Base-by-base conservation (phyloP, 2,329 filamentous ascomycete genomes). In the Aaosphaeria pasadenensis region DNA sequence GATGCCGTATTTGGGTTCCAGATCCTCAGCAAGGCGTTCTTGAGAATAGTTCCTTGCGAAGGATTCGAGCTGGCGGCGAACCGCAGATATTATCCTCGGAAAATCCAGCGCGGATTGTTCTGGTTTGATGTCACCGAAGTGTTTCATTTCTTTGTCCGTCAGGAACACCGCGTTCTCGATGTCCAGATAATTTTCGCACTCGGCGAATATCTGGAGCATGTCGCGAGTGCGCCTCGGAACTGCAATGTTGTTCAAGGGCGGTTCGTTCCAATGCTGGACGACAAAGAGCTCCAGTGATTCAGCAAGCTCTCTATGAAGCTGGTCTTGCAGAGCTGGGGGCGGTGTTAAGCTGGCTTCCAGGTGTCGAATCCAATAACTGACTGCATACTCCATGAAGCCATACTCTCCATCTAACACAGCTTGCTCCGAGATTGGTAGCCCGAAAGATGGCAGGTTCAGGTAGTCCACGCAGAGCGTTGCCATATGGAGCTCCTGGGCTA, bases 1-100 rank as follows among this genome's bases (percentile, higher is more conserved):
- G 17, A 54, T 52, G 4, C 51, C 31, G 5, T 75, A 74, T 47
- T 77, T 76, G 39, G 65, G 69, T 9, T 57, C 42, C 4, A 43
- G 13, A 36, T 61, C 58, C 5, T 38, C 24, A 11, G 39, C 48
- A 3, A 29, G 55, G 42, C 47, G 53, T 11, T 7, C 65, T 0
- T 49, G 43, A 0, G 63, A 49, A 1, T 57, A 50, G 41, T 71
- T 67, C 11, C 17, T 52, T 55, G 1, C 68, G 59, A 35, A 68
- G 71, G 0, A 59, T 46, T 3, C 55, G 44, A 1, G 74, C 48
- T 0, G 61, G 56, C 4, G 61, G 31, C 59, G 49, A 1, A 59
- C 58, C 11, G 62, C 52, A 30, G 61, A 63, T 0, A 60, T 60
- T 46, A 62, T 72, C 43, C 64, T 47, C 32, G 63, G 59, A 39